A percentile compares a stretch with the other conserved stretches of the same genome.
Conservation (phyloP, 805 yeast species). For the Candida vartiovaarae region DNA sequence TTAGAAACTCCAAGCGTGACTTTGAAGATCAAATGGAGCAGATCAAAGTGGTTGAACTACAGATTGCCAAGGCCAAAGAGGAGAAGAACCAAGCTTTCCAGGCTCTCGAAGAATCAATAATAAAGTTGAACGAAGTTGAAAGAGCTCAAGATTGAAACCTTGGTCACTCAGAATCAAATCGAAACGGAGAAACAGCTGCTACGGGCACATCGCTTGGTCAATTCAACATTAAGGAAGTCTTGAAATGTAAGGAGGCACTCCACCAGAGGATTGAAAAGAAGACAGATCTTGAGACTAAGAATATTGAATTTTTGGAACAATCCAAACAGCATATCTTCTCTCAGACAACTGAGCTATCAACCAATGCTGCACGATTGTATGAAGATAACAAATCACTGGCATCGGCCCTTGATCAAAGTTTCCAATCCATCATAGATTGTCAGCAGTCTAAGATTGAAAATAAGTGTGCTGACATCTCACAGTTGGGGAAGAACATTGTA, state of each 20-base stretch:
- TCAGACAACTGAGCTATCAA: slow-evolving; percentile 1
- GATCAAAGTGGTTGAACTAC: slow-evolving; percentile 13
- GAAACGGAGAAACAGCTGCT: slow-evolving; percentile 17
- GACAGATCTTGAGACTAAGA: slow-evolving; percentile 9
- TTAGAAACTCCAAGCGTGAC: slow-evolving; percentile 33
- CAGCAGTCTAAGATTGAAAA: slow-evolving; percentile 10
- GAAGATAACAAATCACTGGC: slow-evolving; percentile 6
- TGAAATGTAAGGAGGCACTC: slow-evolving; percentile 9
- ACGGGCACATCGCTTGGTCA: slow-evolving; percentile 7
- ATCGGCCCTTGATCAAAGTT: slow-evolving; percentile 7
- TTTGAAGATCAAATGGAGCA: slow-evolving; percentile 30
- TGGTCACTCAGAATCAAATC: slow-evolving; percentile 13
- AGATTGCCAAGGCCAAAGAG: slow-evolving; percentile 10
- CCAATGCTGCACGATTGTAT: slow-evolving; percentile 4
- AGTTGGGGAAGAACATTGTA: slow-evolving; percentile 1
- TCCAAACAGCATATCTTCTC: slow-evolving; percentile 5
- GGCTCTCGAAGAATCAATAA: slow-evolving; percentile 7
- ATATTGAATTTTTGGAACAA: slow-evolving; percentile 8
- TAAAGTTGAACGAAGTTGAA: slow-evolving; percentile 4
- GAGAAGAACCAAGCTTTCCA: slow-evolving; percentile 2
- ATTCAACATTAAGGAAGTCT: slow-evolving; percentile 15
- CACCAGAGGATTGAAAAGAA: slow-evolving; percentile 5
- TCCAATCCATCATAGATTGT: slow-evolving; percentile 6
- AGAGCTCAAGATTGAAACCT: slow-evolving; percentile 13
- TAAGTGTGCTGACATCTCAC: slow-evolving; percentile 4